Evolutionary conservation across 805 yeast genomes (phyloP).

Genomic region (Myxozyma vanderwaltii): DNA sequence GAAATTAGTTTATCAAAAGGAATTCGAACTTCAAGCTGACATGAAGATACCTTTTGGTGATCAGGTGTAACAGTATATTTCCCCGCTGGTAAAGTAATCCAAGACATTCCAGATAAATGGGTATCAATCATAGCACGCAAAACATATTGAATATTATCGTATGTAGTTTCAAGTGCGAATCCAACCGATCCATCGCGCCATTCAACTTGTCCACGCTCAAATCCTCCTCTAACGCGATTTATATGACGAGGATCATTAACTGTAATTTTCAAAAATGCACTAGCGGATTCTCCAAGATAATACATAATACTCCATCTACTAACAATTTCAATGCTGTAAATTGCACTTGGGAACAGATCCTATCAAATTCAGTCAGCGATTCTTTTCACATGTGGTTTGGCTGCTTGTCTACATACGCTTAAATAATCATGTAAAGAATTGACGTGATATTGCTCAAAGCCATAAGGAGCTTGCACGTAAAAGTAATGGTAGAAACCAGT

Average conservation of each 20-base stretch:
- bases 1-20: slow-evolving; percentile 69
- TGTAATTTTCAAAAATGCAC: slow-evolving; percentile 76
- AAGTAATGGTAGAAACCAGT: slow-evolving; percentile 87
- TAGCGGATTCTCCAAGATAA: slow-evolving; percentile 71
- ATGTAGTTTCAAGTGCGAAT: slow-evolving; percentile 47
- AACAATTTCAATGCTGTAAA: slow-evolving; percentile 63
- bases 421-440: slow-evolving; percentile 52
- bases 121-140: slow-evolving; percentile 90
- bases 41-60: slow-evolving; percentile 57
- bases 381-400: neutral
- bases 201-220: slow-evolving; percentile 78
- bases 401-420: slow-evolving; percentile 37
- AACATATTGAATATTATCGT: slow-evolving; percentile 85
- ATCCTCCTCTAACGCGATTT: slow-evolving; percentile 69
- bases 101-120: slow-evolving; percentile 76
- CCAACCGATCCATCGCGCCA: slow-evolving; percentile 53
- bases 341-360: slow-evolving; percentile 50
- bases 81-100: slow-evolving; percentile 85
- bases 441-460: slow-evolving; percentile 62
- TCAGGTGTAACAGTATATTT: slow-evolving; percentile 57
- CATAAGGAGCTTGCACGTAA: slow-evolving; percentile 87
- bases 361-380: neutral
- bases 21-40: slow-evolving; percentile 82
- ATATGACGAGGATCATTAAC: slow-evolving; percentile 68
- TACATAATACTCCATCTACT: slow-evolving; percentile 93